A percentile compares a stretch with the other conserved stretches of the same genome.
phyloP scores from a whole-genome alignment of 2,329 filamentous ascomycete genomes.

The Hymenoscyphus linearis region DNA sequence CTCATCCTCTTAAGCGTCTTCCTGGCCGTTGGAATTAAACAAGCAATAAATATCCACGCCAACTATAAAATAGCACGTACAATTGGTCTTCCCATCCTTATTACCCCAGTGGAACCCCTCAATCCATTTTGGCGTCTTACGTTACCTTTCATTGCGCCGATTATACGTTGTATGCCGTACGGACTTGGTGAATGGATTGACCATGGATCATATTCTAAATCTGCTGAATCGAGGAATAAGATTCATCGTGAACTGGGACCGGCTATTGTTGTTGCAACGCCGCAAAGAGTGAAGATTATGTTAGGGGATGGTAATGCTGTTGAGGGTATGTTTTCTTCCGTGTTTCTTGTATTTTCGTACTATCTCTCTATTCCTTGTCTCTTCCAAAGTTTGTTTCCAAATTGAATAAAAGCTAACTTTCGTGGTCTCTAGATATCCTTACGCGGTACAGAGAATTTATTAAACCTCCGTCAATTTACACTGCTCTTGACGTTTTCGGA shows the following conservation, averaged over 20 bases:
- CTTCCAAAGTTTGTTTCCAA: background rate
- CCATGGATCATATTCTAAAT: background rate
- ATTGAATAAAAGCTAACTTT: background rate
- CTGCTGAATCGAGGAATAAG: conserved; percentile 1
- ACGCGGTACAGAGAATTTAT: conserved; percentile 11
- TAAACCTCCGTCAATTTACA: conserved; percentile 11
- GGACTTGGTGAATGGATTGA: conserved; percentile 7
- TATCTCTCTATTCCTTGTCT: background rate
- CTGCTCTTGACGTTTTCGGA: conserved; percentile 29
- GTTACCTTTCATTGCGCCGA: background rate
- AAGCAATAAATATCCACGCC: background rate
- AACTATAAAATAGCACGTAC: conserved; percentile 6
- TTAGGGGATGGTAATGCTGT: conserved; percentile 5
- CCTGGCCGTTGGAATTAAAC: background rate
- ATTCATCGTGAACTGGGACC: conserved; percentile 3
- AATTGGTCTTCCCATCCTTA: conserved; percentile 8
- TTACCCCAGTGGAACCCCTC: conserved; percentile 2
- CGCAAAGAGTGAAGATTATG: conserved; percentile 1
- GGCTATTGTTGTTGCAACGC: conserved; percentile 9
- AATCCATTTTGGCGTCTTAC: conserved; percentile 7
- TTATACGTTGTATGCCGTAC: conserved; percentile 3
- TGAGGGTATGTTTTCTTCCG: conserved; percentile 5
- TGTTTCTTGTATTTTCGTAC: too few species aligned
- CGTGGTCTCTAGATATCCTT: background rate
- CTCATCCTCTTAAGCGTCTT: background rate